These are phyloP conservation scores for Clitoria ternatea DNA, from an alignment of 306 rosid genomes.

Conservation along the genomic window DNA sequence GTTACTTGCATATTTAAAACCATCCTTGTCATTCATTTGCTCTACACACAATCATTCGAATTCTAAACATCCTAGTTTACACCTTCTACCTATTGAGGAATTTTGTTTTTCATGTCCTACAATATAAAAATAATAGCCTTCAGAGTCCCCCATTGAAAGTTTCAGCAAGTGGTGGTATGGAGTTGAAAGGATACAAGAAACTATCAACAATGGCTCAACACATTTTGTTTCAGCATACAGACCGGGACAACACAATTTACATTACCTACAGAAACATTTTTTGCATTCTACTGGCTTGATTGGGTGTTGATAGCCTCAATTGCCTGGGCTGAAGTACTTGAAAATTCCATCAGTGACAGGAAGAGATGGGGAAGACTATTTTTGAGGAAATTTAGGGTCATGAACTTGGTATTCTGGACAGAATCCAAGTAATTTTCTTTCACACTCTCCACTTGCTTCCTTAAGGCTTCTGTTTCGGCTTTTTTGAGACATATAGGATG, in stretches of 20 bases:
- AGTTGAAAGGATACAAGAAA: slow-evolving; percentile 7
- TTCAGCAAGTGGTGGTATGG: background rate
- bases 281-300: slow-evolving; percentile 32
- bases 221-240: slow-evolving; percentile 12
- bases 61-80: background rate
- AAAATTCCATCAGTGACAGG: slow-evolving; percentile 51
- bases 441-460: slow-evolving; percentile 58
- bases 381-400: slow-evolving; percentile 59
- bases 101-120: background rate
- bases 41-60: background rate
- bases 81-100: background rate
- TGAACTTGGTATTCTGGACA: slow-evolving; percentile 42
- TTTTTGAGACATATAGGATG: slow-evolving; percentile 60
- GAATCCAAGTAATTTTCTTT: slow-evolving; percentile 44
- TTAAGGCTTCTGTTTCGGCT: slow-evolving; percentile 54
- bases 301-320: slow-evolving; percentile 42
- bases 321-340: slow-evolving; percentile 53
- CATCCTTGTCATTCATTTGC: background rate
- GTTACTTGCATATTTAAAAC: background rate
- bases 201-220: background rate
- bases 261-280: slow-evolving; percentile 4
- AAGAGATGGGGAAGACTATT: slow-evolving; percentile 68
- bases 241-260: slow-evolving; percentile 5
- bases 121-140: background rate
- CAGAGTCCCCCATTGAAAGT: background rate